A percentile compares a stretch with the other conserved stretches of the same genome.
Conservation (phyloP, 768 basidiomycete genomes). For the Mycena pura region DNA sequence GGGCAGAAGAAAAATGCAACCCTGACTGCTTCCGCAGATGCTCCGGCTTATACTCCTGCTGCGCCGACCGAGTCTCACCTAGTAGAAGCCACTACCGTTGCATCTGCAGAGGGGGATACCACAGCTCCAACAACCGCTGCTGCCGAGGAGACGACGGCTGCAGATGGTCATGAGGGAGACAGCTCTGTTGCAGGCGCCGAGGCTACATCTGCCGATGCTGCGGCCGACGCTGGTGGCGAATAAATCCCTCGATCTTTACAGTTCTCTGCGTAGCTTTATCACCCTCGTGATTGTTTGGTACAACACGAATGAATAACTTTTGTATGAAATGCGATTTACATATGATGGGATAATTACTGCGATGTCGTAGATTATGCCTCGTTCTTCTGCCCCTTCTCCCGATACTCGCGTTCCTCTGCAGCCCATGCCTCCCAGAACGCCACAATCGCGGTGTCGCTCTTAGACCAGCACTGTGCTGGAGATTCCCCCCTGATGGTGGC, state of each 20-base stretch:
- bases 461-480: slow-evolving; percentile 77
- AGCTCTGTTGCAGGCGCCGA: slow-evolving; percentile 23
- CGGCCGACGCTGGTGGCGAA: slow-evolving; percentile 21
- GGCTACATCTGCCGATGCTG: slow-evolving; percentile 28
- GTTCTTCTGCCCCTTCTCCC: slow-evolving; percentile 7
- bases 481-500: slow-evolving; percentile 69
- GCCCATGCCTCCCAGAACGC: slow-evolving; percentile 84
- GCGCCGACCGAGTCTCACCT: slow-evolving; percentile 19
- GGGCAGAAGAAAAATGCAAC: slow-evolving; percentile 76
- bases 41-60: slow-evolving; percentile 26
- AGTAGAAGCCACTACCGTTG: slow-evolving; percentile 16
- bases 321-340: slow-evolving; percentile 24
- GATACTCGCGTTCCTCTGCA: slow-evolving; percentile 57
- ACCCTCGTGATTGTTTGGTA: slow-evolving; percentile 18
- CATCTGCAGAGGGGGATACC: slow-evolving; percentile 27
- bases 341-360: slow-evolving; percentile 21
- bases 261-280: slow-evolving; percentile 5
- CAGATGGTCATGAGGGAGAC: slow-evolving; percentile 33
- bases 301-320: slow-evolving; percentile 25
- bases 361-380: slow-evolving; percentile 2
- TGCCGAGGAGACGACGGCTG: slow-evolving; percentile 34
- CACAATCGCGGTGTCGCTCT: slow-evolving; percentile 57
- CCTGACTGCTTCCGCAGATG: slow-evolving; percentile 37
- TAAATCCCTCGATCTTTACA: slow-evolving; percentile 9
- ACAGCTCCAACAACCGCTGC: slow-evolving; percentile 11